Evolutionary conservation across 768 basidiomycete genomes (phyloP).

Genomic region (Termitomyces sp.): DNA sequence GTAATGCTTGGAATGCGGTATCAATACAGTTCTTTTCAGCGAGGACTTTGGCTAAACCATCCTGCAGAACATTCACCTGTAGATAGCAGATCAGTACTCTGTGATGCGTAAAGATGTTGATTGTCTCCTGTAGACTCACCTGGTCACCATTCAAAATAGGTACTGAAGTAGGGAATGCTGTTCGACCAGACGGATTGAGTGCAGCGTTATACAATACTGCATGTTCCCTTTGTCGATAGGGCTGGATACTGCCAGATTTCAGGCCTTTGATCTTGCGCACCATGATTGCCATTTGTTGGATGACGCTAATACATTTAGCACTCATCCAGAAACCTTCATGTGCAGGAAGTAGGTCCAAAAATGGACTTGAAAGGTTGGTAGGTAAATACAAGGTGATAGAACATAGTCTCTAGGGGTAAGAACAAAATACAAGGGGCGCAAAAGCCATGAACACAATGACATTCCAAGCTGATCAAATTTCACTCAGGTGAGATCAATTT

Average conservation of each 20-base stretch:
- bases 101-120: neutral
- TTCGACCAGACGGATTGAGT: neutral
- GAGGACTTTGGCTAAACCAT: neutral
- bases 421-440: neutral
- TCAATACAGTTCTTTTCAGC: neutral
- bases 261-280: neutral
- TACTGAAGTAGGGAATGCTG: neutral
- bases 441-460: neutral
- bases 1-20: neutral
- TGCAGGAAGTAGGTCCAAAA: neutral
- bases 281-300: neutral
- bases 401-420: neutral
- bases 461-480: neutral
- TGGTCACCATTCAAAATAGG: neutral
- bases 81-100: neutral
- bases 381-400: neutral
- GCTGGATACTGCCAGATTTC: neutral
- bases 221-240: neutral
- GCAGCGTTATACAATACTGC: neutral
- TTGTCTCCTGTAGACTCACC: neutral
- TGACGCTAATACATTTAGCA: neutral
- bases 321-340: neutral
- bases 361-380: neutral
- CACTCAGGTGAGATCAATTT: neutral
- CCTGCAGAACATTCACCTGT: neutral